These are phyloP conservation scores for Mycena indigotica DNA, from an alignment of 768 basidiomycete species.

Conservation along the genomic window DNA sequence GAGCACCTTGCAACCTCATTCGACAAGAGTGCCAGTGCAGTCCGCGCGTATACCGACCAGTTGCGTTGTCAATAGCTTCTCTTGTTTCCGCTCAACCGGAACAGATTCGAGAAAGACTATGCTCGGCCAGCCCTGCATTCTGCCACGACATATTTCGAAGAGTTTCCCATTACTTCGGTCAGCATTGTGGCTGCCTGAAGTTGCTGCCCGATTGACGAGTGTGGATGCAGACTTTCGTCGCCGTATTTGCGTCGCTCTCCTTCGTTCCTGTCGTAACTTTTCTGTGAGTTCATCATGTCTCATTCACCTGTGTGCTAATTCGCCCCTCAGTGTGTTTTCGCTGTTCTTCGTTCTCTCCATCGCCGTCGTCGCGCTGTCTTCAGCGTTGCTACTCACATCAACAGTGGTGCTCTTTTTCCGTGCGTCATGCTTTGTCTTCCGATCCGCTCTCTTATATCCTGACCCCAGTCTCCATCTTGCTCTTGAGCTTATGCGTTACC, in stretches of 20 bases:
- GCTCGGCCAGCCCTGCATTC: conserved; percentile 42
- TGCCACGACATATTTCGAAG: conserved; percentile 35
- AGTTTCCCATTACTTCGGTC: conserved; percentile 38
- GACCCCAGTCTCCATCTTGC: conserved; percentile 35
- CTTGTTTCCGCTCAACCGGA: too few relatives aligned
- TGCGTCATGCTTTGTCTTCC: conserved; percentile 21
- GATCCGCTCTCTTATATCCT: conserved; percentile 1
- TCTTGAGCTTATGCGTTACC: conserved; percentile 34
- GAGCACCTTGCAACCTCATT: conserved; percentile 35
- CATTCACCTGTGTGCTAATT: conserved; percentile 1
- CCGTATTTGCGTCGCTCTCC: conserved; percentile 41
- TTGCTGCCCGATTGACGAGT: background rate
- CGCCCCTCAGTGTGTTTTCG: conserved; percentile 25
- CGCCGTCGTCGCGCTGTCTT: conserved; percentile 38
- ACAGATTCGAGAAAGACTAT: conserved; percentile 47
- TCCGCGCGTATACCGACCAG: conserved; percentile 40
- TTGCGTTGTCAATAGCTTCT: too few relatives aligned
- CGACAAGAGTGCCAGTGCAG: conserved; percentile 38
- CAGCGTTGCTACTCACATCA: conserved; percentile 34
- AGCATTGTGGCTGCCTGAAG: conserved; percentile 19
- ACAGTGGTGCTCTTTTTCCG: conserved; percentile 33
- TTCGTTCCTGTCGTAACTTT: conserved; percentile 38
- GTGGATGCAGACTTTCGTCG: conserved; percentile 40
- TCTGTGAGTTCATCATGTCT: conserved; percentile 34
- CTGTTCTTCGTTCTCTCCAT: conserved; percentile 38